Base-by-base conservation (phyloP, 495 filamentous ascomycete species). In the Penicillium nucicola region DNA sequence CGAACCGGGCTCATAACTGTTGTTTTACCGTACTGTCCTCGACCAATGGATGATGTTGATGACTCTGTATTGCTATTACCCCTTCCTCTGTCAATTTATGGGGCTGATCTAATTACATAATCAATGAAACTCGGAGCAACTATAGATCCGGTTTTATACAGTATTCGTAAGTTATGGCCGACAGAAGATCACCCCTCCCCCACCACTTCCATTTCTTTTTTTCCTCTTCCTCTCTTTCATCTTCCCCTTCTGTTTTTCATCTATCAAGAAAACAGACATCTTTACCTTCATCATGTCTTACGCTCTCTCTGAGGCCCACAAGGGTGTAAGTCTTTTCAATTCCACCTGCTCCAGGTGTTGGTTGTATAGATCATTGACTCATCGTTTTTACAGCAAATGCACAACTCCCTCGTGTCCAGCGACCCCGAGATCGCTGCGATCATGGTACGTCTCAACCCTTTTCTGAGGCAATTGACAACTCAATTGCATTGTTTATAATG, bases 351-450 rank as follows among this genome's bases (percentile, higher is more conserved):
- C 10, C 13, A 23, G 45, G 31, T 42, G 25, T 18, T 6, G 23
- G 25, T 18, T 6, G 23, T 25, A 33, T 50, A 47, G 18, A 62
- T 71, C 52, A 68, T 67, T 84, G 74, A 85, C 79, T 79, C 69
- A 77, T 69, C 33, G 18, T 25, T 30, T 25, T 42, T 62, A 52
- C 56, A 96, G 91, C 84, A 97, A 77, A 89, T 98, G 77, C 84
- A 96, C 81, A 85, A 85, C 70, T 80, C 85, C 58, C 82, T 98
- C 58, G 76, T 88, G 53, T 85, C 95, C 45, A 81, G 81, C 37
- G 92, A 98, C 72, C 87, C 91, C 17, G 92, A 97, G 76, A 86
- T 98, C 56, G 88, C 89, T 33, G 80, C 86, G 67, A 93, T 97
- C 66, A 97, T 98, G 92, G 89, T 93, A 78, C 45, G 81, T 74